Conservation (phyloP, 305 asterid genomes). For the Fraxinus floribunda region DNA sequence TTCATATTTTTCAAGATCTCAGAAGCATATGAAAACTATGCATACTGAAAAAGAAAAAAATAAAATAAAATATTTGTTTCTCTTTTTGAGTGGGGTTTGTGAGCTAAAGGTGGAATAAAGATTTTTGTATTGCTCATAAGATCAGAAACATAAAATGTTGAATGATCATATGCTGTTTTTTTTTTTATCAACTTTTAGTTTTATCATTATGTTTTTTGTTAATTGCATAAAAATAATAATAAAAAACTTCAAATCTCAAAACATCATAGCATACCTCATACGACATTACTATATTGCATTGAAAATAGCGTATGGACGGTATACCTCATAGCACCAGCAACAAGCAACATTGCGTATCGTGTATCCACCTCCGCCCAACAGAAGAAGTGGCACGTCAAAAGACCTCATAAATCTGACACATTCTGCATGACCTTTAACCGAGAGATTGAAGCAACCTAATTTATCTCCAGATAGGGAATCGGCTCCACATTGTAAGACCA, state of each 20-base stretch:
- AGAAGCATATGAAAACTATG: background rate
- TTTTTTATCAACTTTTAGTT: background rate
- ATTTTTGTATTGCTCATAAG: background rate
- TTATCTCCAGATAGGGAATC: constrained; percentile 58
- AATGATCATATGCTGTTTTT: background rate
- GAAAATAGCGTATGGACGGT: background rate
- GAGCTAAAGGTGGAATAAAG: background rate
- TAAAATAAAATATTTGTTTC: background rate
- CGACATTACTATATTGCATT: background rate
- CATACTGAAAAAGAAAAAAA: background rate
- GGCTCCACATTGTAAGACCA: constrained; percentile 59
- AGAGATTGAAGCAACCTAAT: constrained; percentile 57
- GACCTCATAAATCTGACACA: constrained; percentile 58
- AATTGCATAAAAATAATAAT: background rate
- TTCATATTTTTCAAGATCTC: background rate
- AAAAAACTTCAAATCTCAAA: background rate
- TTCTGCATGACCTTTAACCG: constrained; percentile 56
- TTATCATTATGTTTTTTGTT: background rate
- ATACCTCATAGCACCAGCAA: constrained; percentile 62
- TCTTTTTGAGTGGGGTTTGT: background rate
- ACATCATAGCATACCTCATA: background rate
- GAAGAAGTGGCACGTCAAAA: constrained; percentile 49
- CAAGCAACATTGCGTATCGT: constrained; percentile 60
- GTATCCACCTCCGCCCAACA: constrained; percentile 59
- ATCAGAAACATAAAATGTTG: background rate